phyloP scores from a whole-genome alignment of 2,329 filamentous ascomycete genomes.

The Aspergillus pseudoterreus region DNA sequence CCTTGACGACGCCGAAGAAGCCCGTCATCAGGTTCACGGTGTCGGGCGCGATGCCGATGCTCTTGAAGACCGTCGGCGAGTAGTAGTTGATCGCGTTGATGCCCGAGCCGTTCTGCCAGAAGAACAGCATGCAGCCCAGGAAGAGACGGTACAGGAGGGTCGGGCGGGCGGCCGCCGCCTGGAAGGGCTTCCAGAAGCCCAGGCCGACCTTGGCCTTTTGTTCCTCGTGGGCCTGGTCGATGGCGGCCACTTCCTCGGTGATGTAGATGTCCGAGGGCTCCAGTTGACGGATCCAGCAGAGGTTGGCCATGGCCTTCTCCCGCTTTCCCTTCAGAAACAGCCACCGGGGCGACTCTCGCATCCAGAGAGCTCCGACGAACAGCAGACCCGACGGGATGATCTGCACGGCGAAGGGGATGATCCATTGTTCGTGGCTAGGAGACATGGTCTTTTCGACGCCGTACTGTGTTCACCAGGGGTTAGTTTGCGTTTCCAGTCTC shows the following conservation, averaged over 20 bases:
- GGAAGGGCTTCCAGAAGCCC: slow-evolving; percentile 72
- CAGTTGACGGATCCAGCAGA: slow-evolving; percentile 44
- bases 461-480: slow-evolving; percentile 34
- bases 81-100: slow-evolving; percentile 84
- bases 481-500: slow-evolving; percentile 4
- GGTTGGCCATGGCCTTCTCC: slow-evolving; percentile 58
- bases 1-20: slow-evolving; percentile 75
- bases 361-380: slow-evolving; percentile 55
- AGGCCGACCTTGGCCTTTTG: slow-evolving; percentile 60
- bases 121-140: slow-evolving; percentile 69
- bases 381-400: slow-evolving; percentile 32
- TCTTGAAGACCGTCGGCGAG: slow-evolving; percentile 63
- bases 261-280: slow-evolving; percentile 56
- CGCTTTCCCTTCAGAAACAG: slow-evolving; percentile 64
- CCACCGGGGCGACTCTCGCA: slow-evolving; percentile 64
- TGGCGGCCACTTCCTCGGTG: slow-evolving; percentile 66
- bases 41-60: slow-evolving; percentile 56
- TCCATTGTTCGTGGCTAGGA: slow-evolving; percentile 27
- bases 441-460: slow-evolving; percentile 43
- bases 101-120: slow-evolving; percentile 73
- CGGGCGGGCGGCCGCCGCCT: slow-evolving; percentile 48
- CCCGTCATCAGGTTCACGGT: slow-evolving; percentile 63
- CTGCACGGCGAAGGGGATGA: slow-evolving; percentile 33
- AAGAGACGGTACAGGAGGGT: slow-evolving; percentile 69
- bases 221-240: slow-evolving; percentile 65